Base-by-base conservation (phyloP, 208 protist species). In the Trypanosoma melophagium region DNA sequence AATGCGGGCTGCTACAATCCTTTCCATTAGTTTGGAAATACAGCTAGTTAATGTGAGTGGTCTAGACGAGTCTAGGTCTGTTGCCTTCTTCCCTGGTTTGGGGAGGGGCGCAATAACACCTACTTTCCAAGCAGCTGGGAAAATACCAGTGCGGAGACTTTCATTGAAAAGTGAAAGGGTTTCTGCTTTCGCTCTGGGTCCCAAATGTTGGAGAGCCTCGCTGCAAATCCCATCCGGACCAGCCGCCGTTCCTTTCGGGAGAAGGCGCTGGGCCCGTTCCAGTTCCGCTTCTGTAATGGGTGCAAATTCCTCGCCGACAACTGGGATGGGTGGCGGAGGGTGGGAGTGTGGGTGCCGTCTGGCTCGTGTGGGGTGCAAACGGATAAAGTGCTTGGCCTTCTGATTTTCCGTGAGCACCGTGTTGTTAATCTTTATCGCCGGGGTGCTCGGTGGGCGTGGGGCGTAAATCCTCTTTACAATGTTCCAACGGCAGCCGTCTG, bases 21-120 rank as follows among this genome's bases (percentile, higher is more conserved):
- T 21, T 55, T 77, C 72, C 66, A 73, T 42, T 17, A 68, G 1
- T 60, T 73, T 77, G 45, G 51, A 68, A 2, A 73, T 0, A 35
- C 51, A 57, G 16, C 54, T 71, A 7, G 64, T 73, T 12, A 77
- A 45, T 5, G 71, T 66, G 9, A 66, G 1, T 3, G 55, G 71
- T 14, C 55, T 28, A 31, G 54, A 66, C 0, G 64, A 71, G n/a
- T 19, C 60, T 10, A 50, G 54, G 40, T 61, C 51, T 12, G 41
- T 53, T 5, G 44, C 40, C 19, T 45, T 54, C 57, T 77, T 71
- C 19, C 50, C 44, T 14, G 53, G 59, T 56, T 77, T 77, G 10
- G 71, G 44, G 24, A 71, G 53, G 21, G 71, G 64, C 16, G 66
- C 45, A 44, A 77, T 71, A 10, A 45, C 40, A 16, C 53, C 64